Evolutionary conservation across 2,329 filamentous ascomycete species (phyloP), one percentile per base, ranked within the genome.

Genomic region (Mycosphaerella sp.): DNA sequence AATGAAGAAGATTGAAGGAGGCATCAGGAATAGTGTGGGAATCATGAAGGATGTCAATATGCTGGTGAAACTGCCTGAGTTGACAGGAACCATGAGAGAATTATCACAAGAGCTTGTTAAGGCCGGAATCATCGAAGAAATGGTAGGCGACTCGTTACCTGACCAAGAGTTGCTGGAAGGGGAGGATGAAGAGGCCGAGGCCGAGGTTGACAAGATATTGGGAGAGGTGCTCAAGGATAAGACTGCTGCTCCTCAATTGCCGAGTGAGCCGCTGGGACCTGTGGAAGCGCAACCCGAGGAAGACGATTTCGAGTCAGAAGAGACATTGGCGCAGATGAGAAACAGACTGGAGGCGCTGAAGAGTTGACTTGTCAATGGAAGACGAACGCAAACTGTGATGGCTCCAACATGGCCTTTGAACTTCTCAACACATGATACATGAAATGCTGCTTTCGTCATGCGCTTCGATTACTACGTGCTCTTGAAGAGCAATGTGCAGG

Each of bases 41-140:
- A 91, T 98, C 63, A 97, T 98, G 93, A 92, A 91, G 73, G 90
- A 97, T 70, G 89, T 98, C 56, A 97, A 97, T 71, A 81, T 79
- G 12, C 78, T 97, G 26, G 83, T 96, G 47, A 80, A 85, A 29
- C 73, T 98, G 63, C 93, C 93, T 9, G 87, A 95, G 74, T 77
- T 97, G 58, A 89, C 86, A 17, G 84, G 81, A 11, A 96, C 91
- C 7, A 97, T 97, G 92, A 79, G 84, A 59, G 89, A 95, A 70
- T 76, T 97, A 47, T 86, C 85, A 65, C 79, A 85, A 54, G 93
- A 97, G 78, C 74, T 97, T 62, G 87, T 95, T 71, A 95, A 90
- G 75, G 92, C 93, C 2, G 93, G 92, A 12, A 92, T 98, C 61
- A 95, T 97, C 57, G 92, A 97, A 77, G 93, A 98, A 76, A 96